phyloP scores from a whole-genome alignment of 805 yeast genomes.

The Candida schatavii region DNA sequence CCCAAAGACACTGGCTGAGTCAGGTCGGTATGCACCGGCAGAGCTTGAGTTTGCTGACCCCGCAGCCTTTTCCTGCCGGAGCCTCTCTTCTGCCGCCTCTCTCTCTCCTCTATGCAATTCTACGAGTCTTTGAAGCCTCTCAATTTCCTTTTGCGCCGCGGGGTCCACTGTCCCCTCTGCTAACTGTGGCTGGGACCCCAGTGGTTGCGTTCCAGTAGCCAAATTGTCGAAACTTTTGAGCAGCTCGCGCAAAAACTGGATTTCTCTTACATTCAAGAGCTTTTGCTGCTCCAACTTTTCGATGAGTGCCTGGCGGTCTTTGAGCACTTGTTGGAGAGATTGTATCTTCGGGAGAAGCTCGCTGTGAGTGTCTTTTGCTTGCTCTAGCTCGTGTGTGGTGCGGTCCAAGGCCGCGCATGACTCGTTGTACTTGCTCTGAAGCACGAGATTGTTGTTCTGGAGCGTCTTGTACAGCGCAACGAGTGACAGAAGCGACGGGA shows the following conservation, averaged over 20 bases:
- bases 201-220: constrained; percentile 13
- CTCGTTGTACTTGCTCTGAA: constrained; percentile 35
- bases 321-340: constrained; percentile 11
- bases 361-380: constrained; percentile 3
- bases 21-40: too few species aligned
- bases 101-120: constrained; percentile 56
- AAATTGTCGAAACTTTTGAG: constrained; percentile 46
- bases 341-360: constrained; percentile 13
- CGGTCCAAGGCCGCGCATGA: constrained; percentile 16
- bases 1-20: background rate
- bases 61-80: constrained; percentile 4
- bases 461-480: constrained; percentile 36
- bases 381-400: constrained; percentile 6
- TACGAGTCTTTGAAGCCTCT: constrained; percentile 46
- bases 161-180: too few species aligned
- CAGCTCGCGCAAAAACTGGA: constrained; percentile 54
- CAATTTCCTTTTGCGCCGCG: constrained; percentile 19
- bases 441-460: constrained; percentile 28
- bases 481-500: constrained; percentile 34
- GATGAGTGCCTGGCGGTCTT: constrained; percentile 16
- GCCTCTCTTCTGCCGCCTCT: constrained; percentile 33
- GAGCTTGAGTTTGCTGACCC: background rate
- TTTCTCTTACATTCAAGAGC: constrained; percentile 53
- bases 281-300: constrained; percentile 50
- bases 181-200: background rate